Evolutionary conservation across 495 filamentous ascomycete species (phyloP), one percentile per base, ranked within the genome.

Genomic region (Neurospora discreta): DNA sequence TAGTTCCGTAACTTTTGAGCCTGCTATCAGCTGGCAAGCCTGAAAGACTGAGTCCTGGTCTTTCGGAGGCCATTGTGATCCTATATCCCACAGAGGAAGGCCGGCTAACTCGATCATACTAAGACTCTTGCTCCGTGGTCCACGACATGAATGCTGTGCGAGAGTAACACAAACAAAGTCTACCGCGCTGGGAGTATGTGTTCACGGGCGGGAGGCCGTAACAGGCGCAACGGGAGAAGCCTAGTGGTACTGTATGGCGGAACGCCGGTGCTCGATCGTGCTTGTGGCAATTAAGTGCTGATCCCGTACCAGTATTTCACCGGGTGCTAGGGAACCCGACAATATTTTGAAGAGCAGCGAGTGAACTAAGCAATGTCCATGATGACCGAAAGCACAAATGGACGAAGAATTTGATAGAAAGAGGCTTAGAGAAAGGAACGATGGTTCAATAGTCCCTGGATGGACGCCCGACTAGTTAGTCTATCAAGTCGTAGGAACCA

Each of bases 11-110:
- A 20, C 73, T 74, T 65, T 74, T 72, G 2, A 72, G 42, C 67
- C 75, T 67, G 18, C 46, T 40, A 68, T 71, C 70, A 43, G 73
- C 78, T 67, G 74, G 73, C 74, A 74, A 70, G 40, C 74, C 76
- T 67, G 58, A 71, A 15, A 68, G 40, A 33, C 74, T 72, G 26
- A 71, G 58, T 70, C 76, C 73, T 46, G 75, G 70, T 73, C 76
- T 79, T 46, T 70, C 71, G 38, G 78, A 77, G 71, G 77, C 75
- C 80, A 81, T 81, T 42, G 69, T 75, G 65, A 68, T 74, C 71
- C 60, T 73, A 73, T 77, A 70, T 76, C 69, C 70, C 71, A 70
- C 68, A 40, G 69, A 72, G 69, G 70, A 72, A 69, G 40, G 23
- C 70, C 44, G 39, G 70, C 44, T 73, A 15, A 38, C 68, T 72